phyloP scores from a whole-genome alignment of 192 early-diverging fungal species.

The Haplosporangium gracile region DNA sequence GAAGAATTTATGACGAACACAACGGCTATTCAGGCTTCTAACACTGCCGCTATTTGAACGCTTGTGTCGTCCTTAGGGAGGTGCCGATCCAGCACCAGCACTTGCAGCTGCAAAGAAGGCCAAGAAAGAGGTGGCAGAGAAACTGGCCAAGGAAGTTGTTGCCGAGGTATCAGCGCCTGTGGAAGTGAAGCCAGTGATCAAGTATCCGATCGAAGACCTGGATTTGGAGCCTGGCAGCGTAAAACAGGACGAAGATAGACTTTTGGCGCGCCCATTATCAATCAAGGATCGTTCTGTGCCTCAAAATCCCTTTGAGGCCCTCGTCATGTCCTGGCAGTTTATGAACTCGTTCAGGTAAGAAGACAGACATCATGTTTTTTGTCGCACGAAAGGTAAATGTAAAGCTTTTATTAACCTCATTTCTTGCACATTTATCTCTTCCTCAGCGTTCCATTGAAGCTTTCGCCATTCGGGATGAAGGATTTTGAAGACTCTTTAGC shows the following conservation, averaged over 20 bases:
- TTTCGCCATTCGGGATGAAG: conserved; percentile 82
- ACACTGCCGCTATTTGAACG: not conserved
- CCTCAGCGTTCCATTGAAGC: conserved; percentile 69
- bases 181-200: conserved; percentile 61
- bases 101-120: conserved; percentile 41
- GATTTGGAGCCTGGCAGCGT: conserved; percentile 64
- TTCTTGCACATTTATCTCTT: not conserved
- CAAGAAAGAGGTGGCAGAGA: conserved; percentile 54
- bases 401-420: conserved; percentile 43
- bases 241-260: conserved; percentile 22
- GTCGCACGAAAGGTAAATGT: conserved; percentile 50
- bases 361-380: not conserved
- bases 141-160: conserved; percentile 31
- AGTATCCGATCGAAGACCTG: conserved; percentile 90
- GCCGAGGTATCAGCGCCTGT: conserved; percentile 1
- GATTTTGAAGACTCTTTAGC: conserved; percentile 79
- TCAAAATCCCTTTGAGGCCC: conserved; percentile 54
- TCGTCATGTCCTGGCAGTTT: conserved; percentile 79
- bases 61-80: conserved; percentile 2
- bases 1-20: not conserved
- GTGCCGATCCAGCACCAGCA: conserved; percentile 46
- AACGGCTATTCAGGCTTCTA: not conserved
- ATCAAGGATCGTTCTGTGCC: conserved; percentile 64
- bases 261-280: conserved; percentile 60
- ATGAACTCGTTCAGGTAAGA: conserved; percentile 67